These are phyloP conservation scores for Peltaster fructicola DNA, from an alignment of 2,329 filamentous ascomycete genomes.

Conservation along the genomic window DNA sequence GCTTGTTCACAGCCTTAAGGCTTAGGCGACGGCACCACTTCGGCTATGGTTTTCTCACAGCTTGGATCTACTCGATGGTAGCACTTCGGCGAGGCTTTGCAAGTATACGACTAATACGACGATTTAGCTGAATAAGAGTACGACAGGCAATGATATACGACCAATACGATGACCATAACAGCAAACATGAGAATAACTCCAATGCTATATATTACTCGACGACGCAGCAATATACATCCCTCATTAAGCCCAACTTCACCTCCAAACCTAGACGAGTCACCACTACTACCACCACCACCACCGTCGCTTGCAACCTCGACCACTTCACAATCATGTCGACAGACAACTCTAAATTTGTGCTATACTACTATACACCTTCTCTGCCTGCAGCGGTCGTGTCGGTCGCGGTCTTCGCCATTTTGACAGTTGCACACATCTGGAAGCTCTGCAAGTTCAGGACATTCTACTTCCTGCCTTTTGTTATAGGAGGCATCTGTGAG, in stretches of 20 bases:
- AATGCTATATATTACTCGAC: too few relatives aligned
- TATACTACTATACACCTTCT: slow-evolving; percentile 26
- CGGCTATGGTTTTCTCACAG: too few relatives aligned
- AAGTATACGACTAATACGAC: too few relatives aligned
- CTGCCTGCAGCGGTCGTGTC: slow-evolving; percentile 30
- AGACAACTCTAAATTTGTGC: slow-evolving; percentile 1
- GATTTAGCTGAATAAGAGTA: too few relatives aligned
- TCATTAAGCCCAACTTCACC: too few relatives aligned
- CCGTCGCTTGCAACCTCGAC: slow-evolving; percentile 2
- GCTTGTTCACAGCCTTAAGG: too few relatives aligned
- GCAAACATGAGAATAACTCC: neutral
- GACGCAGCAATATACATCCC: too few relatives aligned
- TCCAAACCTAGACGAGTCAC: neutral
- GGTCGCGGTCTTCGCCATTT: slow-evolving; percentile 25
- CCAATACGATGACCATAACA: slow-evolving; percentile 1
- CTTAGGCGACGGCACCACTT: too few relatives aligned
- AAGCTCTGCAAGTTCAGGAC: slow-evolving; percentile 25
- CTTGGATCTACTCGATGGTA: too few relatives aligned
- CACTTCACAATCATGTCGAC: slow-evolving; percentile 1
- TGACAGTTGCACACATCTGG: slow-evolving; percentile 25
- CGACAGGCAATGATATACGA: too few relatives aligned
- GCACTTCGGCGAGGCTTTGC: too few relatives aligned
- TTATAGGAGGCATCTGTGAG: slow-evolving; percentile 31
- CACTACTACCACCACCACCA: neutral
- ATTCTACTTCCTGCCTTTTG: slow-evolving; percentile 33